Conservation (phyloP, 345 rosid genomes). For the Bruguiera gymnorhiza region DNA sequence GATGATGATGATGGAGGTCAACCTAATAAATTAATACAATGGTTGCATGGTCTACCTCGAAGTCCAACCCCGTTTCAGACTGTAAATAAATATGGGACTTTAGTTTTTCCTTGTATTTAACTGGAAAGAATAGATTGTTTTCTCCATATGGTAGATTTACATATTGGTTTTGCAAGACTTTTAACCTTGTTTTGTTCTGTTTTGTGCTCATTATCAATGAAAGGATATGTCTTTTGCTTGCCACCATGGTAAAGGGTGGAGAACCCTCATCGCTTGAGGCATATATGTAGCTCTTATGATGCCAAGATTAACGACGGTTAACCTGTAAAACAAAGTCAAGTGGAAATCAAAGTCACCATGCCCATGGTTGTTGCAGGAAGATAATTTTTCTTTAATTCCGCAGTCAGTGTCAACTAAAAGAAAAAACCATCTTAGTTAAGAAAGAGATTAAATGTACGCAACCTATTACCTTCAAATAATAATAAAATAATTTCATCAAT, state of each 20-base stretch:
- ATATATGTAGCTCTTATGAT: slow-evolving; percentile 15
- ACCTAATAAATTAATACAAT: too few relatives aligned
- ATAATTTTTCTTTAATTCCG: background rate
- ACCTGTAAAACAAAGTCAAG: slow-evolving; percentile 8
- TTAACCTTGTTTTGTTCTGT: background rate
- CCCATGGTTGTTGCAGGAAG: background rate
- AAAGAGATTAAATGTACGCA: too few relatives aligned
- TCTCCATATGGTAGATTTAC: background rate
- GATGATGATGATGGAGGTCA: too few relatives aligned
- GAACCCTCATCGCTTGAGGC: slow-evolving; percentile 22
- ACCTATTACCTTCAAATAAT: too few relatives aligned
- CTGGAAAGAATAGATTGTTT: slow-evolving; percentile 4
- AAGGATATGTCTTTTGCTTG: background rate
- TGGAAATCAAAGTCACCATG: background rate
- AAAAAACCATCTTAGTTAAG: too few relatives aligned
- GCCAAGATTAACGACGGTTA: slow-evolving; percentile 26
- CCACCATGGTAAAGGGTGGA: background rate
- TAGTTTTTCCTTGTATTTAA: background rate
- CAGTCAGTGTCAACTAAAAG: too few relatives aligned
- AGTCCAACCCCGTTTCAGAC: too few relatives aligned
- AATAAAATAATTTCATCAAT: too few relatives aligned
- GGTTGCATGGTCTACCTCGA: too few relatives aligned
- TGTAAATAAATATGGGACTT: too few relatives aligned
- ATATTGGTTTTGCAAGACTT: background rate
- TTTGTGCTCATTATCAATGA: background rate